Base-by-base conservation (phyloP, 2,329 filamentous ascomycete species). In the Sporothrix globosa region DNA sequence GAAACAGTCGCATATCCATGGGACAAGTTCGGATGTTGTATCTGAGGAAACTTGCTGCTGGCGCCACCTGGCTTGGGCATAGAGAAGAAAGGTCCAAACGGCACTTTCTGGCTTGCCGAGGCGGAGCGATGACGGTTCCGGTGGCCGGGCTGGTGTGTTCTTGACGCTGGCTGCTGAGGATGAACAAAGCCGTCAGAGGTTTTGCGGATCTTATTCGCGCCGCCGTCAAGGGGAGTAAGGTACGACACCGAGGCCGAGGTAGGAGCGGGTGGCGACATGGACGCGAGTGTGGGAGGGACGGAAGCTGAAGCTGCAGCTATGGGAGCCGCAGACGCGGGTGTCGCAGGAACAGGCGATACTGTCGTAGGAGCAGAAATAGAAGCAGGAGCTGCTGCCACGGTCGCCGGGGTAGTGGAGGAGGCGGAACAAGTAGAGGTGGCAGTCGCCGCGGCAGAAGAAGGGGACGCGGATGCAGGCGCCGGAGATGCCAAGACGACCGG, bases 141-240 rank as follows among this genome's bases (percentile, higher is more conserved):
- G 48, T 67, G 58, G 1, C 70, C 54, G 19, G 54, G 61, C 9
- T 65, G 54, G 30, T 70, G 67, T 10, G 46, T 52, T 39, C 70
- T 71, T 10, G 68, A 68, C 6, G 71, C 58, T 0, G 72, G 70
- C 6, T 68, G 72, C 27, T 70, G 70, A 66, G n/a, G 74, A 7
- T 70, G 71, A 11, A 70, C 67, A 11, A 74, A 70, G 60, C 75
- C 68, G 24, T 77, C 76, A 0, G 77, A 72, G 1, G 81, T 77
- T 68, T 80, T 80, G 72, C 80, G 77, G 1, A 85, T 84, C 73
- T 87, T 87, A 76, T 87, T 87, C 46, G 78, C 72, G 66, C 78
- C 80, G 9, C 71, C 24, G 4, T 19, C 60, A n/a, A 71, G 52
- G 24, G 41, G 41, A 54, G 69, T 19, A 13, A 44, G 34, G 21